Conservation (phyloP, 2,329 filamentous ascomycete genomes). For the Colletotrichum graminicola region DNA sequence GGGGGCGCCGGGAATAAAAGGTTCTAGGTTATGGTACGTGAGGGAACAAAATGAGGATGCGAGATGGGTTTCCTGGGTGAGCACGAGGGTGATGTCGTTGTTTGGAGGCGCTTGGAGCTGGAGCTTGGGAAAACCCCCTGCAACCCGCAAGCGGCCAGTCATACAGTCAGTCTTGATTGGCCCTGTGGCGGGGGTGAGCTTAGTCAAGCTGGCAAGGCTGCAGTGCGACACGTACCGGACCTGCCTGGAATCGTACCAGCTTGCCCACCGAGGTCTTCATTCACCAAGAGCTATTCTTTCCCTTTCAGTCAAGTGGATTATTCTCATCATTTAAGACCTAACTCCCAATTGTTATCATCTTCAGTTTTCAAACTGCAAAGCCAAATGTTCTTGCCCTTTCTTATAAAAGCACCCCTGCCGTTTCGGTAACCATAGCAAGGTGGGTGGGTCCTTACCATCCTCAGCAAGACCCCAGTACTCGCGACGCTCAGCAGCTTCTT, state of each 20-base stretch:
- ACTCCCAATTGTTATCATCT: neutral
- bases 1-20: neutral
- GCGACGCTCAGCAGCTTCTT: constrained; percentile 30
- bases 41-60: constrained; percentile 24
- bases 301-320: too few species aligned
- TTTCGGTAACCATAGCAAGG: neutral
- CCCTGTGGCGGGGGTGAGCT: constrained; percentile 23
- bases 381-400: neutral
- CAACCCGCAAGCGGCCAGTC: constrained; percentile 36
- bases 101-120: constrained; percentile 38
- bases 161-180: constrained; percentile 35
- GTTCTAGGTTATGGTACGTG: neutral
- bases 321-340: neutral
- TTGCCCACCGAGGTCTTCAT: neutral
- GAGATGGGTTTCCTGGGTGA: constrained; percentile 23
- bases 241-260: constrained; percentile 23
- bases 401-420: constrained; percentile 3
- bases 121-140: constrained; percentile 37
- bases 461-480: constrained; percentile 14
- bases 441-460: constrained; percentile 15
- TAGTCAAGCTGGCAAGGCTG: constrained; percentile 41
- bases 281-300: neutral
- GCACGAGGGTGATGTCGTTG: constrained; percentile 40
- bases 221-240: constrained; percentile 42
- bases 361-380: neutral